phyloP scores from a whole-genome alignment of 169 alveolate species.

The Eimeria nieschulzi region DNA sequence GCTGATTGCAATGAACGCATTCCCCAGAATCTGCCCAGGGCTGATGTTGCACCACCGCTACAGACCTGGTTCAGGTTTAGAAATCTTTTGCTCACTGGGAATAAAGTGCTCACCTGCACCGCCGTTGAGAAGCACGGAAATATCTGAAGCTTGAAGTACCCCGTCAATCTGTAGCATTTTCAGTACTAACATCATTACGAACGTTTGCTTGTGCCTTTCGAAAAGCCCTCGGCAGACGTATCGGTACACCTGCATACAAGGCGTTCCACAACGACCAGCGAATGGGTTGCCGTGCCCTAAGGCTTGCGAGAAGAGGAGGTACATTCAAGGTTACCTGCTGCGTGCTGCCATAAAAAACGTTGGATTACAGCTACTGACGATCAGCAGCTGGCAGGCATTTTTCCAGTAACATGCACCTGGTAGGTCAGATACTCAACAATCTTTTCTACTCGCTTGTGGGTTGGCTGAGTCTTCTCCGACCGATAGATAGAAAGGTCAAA shows the following conservation, averaged over 20 bases:
- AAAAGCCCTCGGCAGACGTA: conserved; percentile 96
- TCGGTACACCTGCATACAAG: conserved; percentile 85
- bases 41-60: too few species aligned
- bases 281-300: not conserved
- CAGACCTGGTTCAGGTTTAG: too few species aligned
- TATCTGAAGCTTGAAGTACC: conserved; percentile 90
- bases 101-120: conserved; percentile 83
- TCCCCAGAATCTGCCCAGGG: not conserved
- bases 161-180: conserved; percentile 93
- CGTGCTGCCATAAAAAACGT: not conserved
- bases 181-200: conserved; percentile 93
- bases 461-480: conserved; percentile 94
- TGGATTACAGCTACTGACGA: not conserved
- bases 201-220: conserved; percentile 96
- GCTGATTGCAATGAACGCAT: not conserved
- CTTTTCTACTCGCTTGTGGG: conserved; percentile 93
- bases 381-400: not conserved
- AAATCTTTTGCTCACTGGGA: too few species aligned
- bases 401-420: conserved; percentile 40
- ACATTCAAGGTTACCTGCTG: not conserved
- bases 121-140: conserved; percentile 91
- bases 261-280: conserved; percentile 46
- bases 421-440: conserved; percentile 87
- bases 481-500: conserved; percentile 92
- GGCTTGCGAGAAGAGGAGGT: not conserved